Evolutionary conservation across 768 basidiomycete species (phyloP).

Genomic region (Tricholoma flavovirens): DNA sequence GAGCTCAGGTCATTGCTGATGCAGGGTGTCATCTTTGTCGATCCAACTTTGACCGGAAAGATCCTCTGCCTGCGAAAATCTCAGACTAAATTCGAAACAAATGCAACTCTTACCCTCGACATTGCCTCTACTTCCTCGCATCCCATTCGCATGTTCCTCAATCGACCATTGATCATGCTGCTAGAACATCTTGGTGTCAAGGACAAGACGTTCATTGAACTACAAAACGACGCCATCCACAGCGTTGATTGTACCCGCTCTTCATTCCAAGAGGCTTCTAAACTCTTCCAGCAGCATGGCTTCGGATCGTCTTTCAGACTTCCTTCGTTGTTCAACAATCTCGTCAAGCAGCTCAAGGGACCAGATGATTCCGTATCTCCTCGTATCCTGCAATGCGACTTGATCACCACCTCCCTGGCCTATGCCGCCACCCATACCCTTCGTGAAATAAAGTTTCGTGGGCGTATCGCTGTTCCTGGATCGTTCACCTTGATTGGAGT

Average conservation of each 20-base stretch:
- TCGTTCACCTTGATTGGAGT: slow-evolving; percentile 49
- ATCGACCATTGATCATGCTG: slow-evolving; percentile 43
- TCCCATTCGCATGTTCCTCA: slow-evolving; percentile 39
- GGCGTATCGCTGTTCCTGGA: slow-evolving; percentile 43
- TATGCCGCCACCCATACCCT: slow-evolving; percentile 40
- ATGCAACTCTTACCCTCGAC: slow-evolving; percentile 33
- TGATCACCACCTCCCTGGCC: slow-evolving; percentile 31
- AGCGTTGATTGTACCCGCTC: slow-evolving; percentile 28
- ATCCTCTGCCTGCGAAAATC: slow-evolving; percentile 36
- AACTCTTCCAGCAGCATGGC: slow-evolving; percentile 37
- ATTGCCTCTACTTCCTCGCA: slow-evolving; percentile 41
- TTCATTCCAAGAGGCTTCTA: slow-evolving; percentile 31
- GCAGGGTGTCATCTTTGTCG: slow-evolving; percentile 41
- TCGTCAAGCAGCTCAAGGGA: slow-evolving; percentile 26
- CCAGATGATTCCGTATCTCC: slow-evolving; percentile 16
- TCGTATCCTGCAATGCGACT: slow-evolving; percentile 23
- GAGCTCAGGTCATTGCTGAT: not conserved
- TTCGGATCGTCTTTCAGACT: slow-evolving; percentile 41
- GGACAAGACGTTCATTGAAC: slow-evolving; percentile 23
- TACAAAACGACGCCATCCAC: slow-evolving; percentile 34
- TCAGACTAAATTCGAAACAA: slow-evolving; percentile 43
- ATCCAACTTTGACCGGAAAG: slow-evolving; percentile 30
- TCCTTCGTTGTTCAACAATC: slow-evolving; percentile 34
- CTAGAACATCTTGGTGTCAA: slow-evolving; percentile 40
- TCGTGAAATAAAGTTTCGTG: slow-evolving; percentile 46